Base-by-base conservation (phyloP, 805 yeast genomes). In the Ogataea glucozyma region DNA sequence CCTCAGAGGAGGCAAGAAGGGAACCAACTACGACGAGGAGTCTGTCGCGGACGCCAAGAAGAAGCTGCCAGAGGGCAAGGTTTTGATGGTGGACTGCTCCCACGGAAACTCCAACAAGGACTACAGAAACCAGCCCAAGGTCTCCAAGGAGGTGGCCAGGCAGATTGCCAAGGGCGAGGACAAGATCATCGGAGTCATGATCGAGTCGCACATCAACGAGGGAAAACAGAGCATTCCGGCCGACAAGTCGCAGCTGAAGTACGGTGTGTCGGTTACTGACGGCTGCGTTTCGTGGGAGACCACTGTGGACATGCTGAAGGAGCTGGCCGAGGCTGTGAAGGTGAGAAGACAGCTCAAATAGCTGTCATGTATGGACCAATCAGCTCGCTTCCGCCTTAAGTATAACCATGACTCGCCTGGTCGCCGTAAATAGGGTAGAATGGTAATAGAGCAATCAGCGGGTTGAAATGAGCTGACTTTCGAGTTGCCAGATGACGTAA, bases 61-160 rank as follows among this genome's bases (percentile, higher is more conserved):
- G 19, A 65, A 70, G 26, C 68, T 75, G 54, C 82, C 73, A 45
- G 67, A 64, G 66, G 75, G 70, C 57, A 69, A 58, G 47, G 73
- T 75, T 43, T 66, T 88, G 57, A 93, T 93, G 99, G 85, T 93
- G 49, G 99, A 93, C 71, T 93, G 97, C 71, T 90, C 97, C 35
- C 99, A 93, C 69, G 99, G 97, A 58, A 93, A 93, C 75, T 89
- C 97, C 27, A 81, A 76, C 68, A 93, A 93, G 71, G 93, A 93
- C 71, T 89, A 79, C 82, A 79, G 81, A 64, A 93, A 93, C 72
- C 99, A 93, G 72, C 97, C 99, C 46, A 81, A 76, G 66, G 99
- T 93, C n/a, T 83, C 88, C 53, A 70, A 76, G 21, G 79, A 75
- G 44, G 93, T 91, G 42, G 88, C 91, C 38, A 80, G 79, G 54